Percentiles rank a stretch among this genome's conserved stretches.
Evolutionary conservation across 1,284 basidiomycete genomes (phyloP).

Genomic region (Cryptococcus sp.): DNA sequence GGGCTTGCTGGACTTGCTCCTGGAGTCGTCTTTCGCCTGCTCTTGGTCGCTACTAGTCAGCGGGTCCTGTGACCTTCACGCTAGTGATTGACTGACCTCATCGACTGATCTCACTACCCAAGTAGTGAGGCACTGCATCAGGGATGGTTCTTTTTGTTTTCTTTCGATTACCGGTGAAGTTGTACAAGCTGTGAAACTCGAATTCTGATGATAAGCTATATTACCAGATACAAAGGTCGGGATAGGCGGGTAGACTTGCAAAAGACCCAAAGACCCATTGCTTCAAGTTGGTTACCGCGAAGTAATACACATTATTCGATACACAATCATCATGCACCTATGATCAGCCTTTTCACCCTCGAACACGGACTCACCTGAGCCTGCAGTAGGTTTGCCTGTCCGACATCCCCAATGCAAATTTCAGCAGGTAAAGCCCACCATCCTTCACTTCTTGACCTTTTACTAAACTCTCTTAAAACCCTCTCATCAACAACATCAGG

Average conservation of each 20-base stretch:
- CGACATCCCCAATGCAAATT: constrained; percentile 26
- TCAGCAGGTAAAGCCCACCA: constrained; percentile 35
- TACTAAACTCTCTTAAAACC: constrained; percentile 36
- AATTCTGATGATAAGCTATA: constrained; percentile 19
- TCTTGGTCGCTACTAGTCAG: constrained; percentile 10
- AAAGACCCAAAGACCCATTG: constrained; percentile 47
- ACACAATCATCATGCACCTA: constrained; percentile 43
- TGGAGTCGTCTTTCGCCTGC: background rate
- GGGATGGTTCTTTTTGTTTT: constrained; percentile 26
- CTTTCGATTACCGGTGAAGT: constrained; percentile 34
- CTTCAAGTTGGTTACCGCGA: constrained; percentile 41
- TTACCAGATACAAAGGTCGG: background rate
- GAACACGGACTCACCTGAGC: constrained; percentile 24
- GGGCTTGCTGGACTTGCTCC: too few species aligned
- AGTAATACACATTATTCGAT: constrained; percentile 39
- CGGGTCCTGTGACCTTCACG: background rate
- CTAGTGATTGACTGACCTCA: constrained; percentile 27
- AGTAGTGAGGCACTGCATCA: constrained; percentile 39
- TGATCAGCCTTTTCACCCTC: background rate
- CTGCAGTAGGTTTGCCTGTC: constrained; percentile 42
- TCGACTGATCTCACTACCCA: constrained; percentile 40
- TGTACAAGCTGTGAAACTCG: constrained; percentile 26
- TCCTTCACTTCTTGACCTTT: constrained; percentile 13
- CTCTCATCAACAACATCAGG: constrained; percentile 29
- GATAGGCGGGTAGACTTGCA: constrained; percentile 18